Evolutionary conservation across 148 eudicot genomes (phyloP).

Genomic region (Vaccinium darrowii): DNA sequence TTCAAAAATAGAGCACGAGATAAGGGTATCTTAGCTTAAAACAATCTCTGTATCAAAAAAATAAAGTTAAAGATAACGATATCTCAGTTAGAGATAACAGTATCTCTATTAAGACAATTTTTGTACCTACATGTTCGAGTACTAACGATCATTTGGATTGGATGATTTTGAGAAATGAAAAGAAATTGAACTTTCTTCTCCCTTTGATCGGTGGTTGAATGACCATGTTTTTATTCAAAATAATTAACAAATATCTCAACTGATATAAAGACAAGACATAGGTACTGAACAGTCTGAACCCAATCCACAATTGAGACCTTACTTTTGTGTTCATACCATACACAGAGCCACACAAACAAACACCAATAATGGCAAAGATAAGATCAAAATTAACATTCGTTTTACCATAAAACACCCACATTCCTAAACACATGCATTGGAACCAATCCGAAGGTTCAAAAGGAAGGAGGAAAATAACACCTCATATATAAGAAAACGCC

Average conservation of each 20-base stretch:
- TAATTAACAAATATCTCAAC: not conserved
- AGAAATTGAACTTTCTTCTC: not conserved
- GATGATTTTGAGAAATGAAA: not conserved
- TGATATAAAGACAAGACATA: not conserved
- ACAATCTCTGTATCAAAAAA: too few species aligned
- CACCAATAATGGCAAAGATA: not conserved
- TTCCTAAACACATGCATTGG: not conserved
- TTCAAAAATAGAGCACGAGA: too few species aligned
- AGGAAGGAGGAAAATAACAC: not conserved
- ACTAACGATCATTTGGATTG: not conserved
- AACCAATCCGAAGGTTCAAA: not conserved
- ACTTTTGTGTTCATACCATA: not conserved
- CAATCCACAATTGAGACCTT: not conserved
- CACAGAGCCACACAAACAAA: slow-evolving; percentile 9
- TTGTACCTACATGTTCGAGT: not conserved
- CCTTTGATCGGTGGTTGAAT: not conserved
- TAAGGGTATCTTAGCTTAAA: too few species aligned
- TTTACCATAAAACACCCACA: not conserved
- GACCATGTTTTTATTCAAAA: not conserved
- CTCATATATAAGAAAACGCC: not conserved
- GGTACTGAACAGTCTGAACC: not conserved
- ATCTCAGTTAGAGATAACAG: too few species aligned
- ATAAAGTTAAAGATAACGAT: too few species aligned
- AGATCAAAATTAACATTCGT: not conserved
- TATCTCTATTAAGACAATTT: too few species aligned